Evolutionary conservation across 495 filamentous ascomycete genomes (phyloP).

Genomic region (Penicillium crystallinum): DNA sequence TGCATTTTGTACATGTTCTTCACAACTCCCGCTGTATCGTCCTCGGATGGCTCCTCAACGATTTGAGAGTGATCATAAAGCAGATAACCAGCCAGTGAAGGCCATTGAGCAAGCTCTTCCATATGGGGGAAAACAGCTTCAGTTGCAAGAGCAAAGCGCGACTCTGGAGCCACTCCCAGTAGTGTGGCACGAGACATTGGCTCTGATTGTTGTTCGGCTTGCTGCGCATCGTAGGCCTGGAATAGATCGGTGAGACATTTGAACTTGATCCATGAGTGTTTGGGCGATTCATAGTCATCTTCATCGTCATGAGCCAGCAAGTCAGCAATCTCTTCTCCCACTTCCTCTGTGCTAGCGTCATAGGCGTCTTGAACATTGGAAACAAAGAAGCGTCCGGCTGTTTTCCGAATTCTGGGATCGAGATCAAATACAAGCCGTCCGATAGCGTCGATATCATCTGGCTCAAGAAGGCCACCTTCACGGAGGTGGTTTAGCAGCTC

Average conservation of each 20-base stretch:
- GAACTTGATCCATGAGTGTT: slow-evolving; percentile 79
- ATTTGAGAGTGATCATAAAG: slow-evolving; percentile 80
- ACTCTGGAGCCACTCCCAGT: slow-evolving; percentile 53
- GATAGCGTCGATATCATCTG: slow-evolving; percentile 80
- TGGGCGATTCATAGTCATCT: slow-evolving; percentile 69
- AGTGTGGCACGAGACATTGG: slow-evolving; percentile 30
- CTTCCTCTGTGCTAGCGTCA: slow-evolving; percentile 73
- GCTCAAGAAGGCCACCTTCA: slow-evolving; percentile 80
- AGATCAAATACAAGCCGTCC: slow-evolving; percentile 83
- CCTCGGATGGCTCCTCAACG: slow-evolving; percentile 42
- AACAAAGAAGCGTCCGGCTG: slow-evolving; percentile 84
- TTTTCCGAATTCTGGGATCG: slow-evolving; percentile 75
- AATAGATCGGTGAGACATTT: slow-evolving; percentile 85
- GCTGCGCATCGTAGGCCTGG: slow-evolving; percentile 64
- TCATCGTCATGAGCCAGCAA: slow-evolving; percentile 55
- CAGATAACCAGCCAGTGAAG: slow-evolving; percentile 81
- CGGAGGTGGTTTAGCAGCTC: slow-evolving; percentile 76
- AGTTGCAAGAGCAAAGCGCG: slow-evolving; percentile 77
- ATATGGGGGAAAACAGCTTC: slow-evolving; percentile 79
- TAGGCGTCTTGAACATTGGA: slow-evolving; percentile 78
- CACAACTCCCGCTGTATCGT: slow-evolving; percentile 50
- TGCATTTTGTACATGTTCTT: slow-evolving; percentile 64
- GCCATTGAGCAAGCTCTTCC: slow-evolving; percentile 76
- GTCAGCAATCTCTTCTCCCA: slow-evolving; percentile 77
- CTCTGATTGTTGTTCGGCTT: slow-evolving; percentile 41